Percentiles rank a stretch among this genome's conserved stretches.
Evolutionary conservation across 2,329 filamentous ascomycete genomes (phyloP).

Genomic region (Spiromastix sp.): DNA sequence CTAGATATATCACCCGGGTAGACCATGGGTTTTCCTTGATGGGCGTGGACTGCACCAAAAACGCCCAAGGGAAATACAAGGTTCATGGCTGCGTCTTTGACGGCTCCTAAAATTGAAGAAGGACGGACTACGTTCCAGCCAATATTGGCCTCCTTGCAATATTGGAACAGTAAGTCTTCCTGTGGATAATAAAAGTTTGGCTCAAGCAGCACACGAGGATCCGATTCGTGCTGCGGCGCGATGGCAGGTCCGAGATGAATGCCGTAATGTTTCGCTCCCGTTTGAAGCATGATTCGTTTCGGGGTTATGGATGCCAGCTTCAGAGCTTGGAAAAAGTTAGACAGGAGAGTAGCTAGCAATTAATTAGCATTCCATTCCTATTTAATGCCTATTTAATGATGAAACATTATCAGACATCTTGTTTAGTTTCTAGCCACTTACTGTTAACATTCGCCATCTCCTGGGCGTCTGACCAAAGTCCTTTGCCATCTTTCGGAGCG

Average conservation of each 20-base stretch:
- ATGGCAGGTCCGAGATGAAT: slow-evolving; percentile 15
- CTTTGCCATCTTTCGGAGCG: slow-evolving; percentile 33
- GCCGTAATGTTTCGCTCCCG: slow-evolving; percentile 18
- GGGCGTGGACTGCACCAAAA: slow-evolving; percentile 15
- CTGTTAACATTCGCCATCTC: slow-evolving; percentile 40
- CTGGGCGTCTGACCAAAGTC: slow-evolving; percentile 41
- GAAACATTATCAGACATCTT: slow-evolving; percentile 1
- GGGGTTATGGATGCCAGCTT: slow-evolving; percentile 33
- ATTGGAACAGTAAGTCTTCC: slow-evolving; percentile 16
- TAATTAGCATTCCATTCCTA: slow-evolving; percentile 1
- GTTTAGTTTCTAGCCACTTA: slow-evolving; percentile 7
- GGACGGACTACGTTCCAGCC: slow-evolving; percentile 18
- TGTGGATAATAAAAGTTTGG: slow-evolving; percentile 21
- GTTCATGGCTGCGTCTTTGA: slow-evolving; percentile 18
- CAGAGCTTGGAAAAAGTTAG: slow-evolving; percentile 40
- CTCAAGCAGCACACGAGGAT: slow-evolving; percentile 15
- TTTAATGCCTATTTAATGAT: neutral
- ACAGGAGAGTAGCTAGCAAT: slow-evolving; percentile 24
- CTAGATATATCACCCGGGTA: slow-evolving; percentile 15
- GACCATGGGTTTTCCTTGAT: slow-evolving; percentile 12
- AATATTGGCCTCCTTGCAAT: slow-evolving; percentile 13
- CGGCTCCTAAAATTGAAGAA: slow-evolving; percentile 17
- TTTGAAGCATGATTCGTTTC: slow-evolving; percentile 39
- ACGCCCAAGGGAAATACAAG: slow-evolving; percentile 15
- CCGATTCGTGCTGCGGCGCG: slow-evolving; percentile 17